Base-by-base conservation (phyloP, 108 stramenopile species). In the Seminavis robusta region DNA sequence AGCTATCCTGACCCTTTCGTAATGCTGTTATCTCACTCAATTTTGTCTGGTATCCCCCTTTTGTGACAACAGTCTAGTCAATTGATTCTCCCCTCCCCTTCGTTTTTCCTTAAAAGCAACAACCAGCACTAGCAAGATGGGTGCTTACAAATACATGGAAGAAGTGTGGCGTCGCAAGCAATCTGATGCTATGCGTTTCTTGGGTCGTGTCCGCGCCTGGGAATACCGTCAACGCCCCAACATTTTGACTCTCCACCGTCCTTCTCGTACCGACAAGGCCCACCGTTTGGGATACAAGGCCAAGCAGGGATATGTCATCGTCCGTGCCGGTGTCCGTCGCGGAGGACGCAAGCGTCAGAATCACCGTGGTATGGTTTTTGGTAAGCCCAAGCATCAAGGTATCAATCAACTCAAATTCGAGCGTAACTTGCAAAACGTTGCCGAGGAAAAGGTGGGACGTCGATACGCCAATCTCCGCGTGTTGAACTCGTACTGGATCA, bases 131-230 rank as follows among this genome's bases (percentile, higher is more conserved):
- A n/a, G n/a, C n/a, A n/a, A n/a, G n/a, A 99, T 99, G 99, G 97
- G 97, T 59, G 94, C 94, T 57, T 99, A 98, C 97, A 98, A 98
- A 82, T 99, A 98, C 72, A 85, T 98, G 83, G 95, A 98, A 83
- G 99, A 99, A 84, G 73, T 99, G 16, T 99, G 98, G 98, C 90
- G 98, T 76, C 97, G 98, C 92, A 99, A 99, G 96, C 99, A 99
- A 78, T 93, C 90, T 76, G 98, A 98, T 77, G 97, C 97, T 55
- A 84, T 99, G 61, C 97, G 99, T 75, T 99, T 98, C 84, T 88
- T 99, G 71, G 84, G 98, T 60, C 98, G 99, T 69, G 97, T 99
- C 72, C 96, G 99, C 54, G 99, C 99, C 36, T 99, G 99, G 99
- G 94, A 99, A 77, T 99, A 98, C 94, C 96, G 99, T 71, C 99